Conservation (phyloP, 495 filamentous ascomycete genomes). For the Apodospora peruviana region DNA sequence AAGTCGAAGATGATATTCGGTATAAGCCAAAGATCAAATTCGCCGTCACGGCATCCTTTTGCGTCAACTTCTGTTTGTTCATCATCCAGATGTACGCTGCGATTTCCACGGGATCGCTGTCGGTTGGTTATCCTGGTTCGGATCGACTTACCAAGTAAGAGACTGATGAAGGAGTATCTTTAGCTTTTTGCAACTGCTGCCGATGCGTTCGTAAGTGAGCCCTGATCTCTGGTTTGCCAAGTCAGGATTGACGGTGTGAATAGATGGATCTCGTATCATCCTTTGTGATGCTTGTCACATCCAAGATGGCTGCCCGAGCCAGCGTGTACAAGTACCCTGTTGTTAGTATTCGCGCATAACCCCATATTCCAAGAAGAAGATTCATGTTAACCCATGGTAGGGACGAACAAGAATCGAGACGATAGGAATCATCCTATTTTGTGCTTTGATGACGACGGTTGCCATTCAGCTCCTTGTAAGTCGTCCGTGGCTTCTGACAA, state of each 20-base stretch:
- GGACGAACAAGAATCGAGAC: conserved; percentile 51
- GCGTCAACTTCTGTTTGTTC: conserved; percentile 49
- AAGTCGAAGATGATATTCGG: neutral
- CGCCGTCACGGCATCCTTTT: conserved; percentile 49
- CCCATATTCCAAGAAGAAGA: neutral
- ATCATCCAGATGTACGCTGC: conserved; percentile 55
- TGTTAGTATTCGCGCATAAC: conserved; percentile 18
- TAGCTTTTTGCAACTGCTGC: conserved; percentile 53
- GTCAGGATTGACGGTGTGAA: conserved; percentile 14
- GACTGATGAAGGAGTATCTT: conserved; percentile 10
- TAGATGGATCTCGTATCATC: conserved; percentile 56
- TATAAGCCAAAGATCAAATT: conserved; percentile 52
- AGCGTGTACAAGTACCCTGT: conserved; percentile 55
- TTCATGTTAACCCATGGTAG: conserved; percentile 20
- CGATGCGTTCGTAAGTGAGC: conserved; percentile 47
- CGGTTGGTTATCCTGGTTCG: conserved; percentile 22
- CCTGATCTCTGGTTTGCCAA: conserved; percentile 1
- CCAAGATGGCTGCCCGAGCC: conserved; percentile 43
- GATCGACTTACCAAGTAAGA: neutral
- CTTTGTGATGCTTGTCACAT: conserved; percentile 50
- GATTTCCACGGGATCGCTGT: conserved; percentile 49
- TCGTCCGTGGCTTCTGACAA: conserved; percentile 1
- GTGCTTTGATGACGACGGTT: conserved; percentile 53
- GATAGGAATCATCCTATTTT: conserved; percentile 55
- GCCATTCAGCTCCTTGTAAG: conserved; percentile 47